Evolutionary conservation across 257 asterid genomes (phyloP).

Genomic region (Nyctanthes arbortristis): DNA sequence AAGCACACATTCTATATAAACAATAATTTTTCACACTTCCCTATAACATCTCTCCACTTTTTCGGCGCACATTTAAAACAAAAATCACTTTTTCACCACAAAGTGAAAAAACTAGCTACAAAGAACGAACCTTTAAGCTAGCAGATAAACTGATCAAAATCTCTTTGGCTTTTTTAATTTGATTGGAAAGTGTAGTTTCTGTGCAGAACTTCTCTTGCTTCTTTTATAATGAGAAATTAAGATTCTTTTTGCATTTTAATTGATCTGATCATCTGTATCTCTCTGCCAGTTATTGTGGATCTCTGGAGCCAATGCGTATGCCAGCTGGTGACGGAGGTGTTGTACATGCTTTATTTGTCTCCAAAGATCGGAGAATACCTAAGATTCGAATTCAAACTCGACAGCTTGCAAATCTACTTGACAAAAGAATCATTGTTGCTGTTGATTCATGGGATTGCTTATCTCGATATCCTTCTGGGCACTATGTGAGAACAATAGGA

Average conservation of each 20-base stretch:
- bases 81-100: too few species aligned
- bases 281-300: conserved; percentile 91
- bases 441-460: conserved; percentile 96
- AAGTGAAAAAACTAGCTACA: too few species aligned
- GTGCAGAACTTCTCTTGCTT: not conserved
- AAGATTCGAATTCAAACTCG: conserved; percentile 95
- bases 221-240: not conserved
- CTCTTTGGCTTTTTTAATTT: not conserved
- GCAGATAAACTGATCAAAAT: not conserved
- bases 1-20: too few species aligned
- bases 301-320: conserved; percentile 97
- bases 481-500: conserved; percentile 91
- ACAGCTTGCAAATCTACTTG: conserved; percentile 89
- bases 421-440: conserved; percentile 86
- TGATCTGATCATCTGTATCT: conserved; percentile 17
- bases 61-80: too few species aligned
- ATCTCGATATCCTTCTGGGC: conserved; percentile 95
- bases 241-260: not conserved
- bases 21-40: too few species aligned
- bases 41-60: too few species aligned
- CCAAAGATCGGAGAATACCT: conserved; percentile 89
- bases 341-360: conserved; percentile 81
- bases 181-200: not conserved
- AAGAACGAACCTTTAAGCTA: too few species aligned
- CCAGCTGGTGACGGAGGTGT: conserved; percentile 92